These are phyloP conservation scores for Trypanosoma congolense DNA, from an alignment of 208 protist species.

Conservation along the genomic window DNA sequence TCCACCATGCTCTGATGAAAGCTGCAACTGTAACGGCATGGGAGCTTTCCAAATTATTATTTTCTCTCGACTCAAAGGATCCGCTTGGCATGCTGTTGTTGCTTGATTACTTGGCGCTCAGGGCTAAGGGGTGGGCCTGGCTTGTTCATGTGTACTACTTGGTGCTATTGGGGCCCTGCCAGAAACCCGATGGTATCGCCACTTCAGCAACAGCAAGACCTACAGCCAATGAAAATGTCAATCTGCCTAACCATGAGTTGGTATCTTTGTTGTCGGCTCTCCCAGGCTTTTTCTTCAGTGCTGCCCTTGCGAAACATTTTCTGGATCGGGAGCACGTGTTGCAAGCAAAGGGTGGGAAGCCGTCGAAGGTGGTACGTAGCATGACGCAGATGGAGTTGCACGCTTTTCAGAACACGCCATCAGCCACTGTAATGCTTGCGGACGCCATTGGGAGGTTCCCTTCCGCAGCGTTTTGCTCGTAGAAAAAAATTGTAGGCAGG, in stretches of 20 bases:
- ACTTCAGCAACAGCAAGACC: not conserved
- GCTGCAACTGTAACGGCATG: slow-evolving; percentile 70
- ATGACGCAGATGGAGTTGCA: slow-evolving; percentile 32
- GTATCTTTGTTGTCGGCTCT: slow-evolving; percentile 31
- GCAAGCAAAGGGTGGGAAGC: slow-evolving; percentile 11
- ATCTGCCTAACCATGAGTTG: slow-evolving; percentile 16
- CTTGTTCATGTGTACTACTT: slow-evolving; percentile 55
- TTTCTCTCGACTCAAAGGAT: slow-evolving; percentile 73
- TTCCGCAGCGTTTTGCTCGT: slow-evolving; percentile 47
- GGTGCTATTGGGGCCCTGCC: slow-evolving; percentile 8
- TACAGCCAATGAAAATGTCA: slow-evolving; percentile 4
- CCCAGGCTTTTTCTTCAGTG: slow-evolving; percentile 76
- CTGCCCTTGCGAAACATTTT: slow-evolving; percentile 65
- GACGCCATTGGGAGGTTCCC: slow-evolving; percentile 56
- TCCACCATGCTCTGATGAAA: slow-evolving; percentile 62
- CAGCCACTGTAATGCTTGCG: slow-evolving; percentile 40
- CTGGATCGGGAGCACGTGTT: slow-evolving; percentile 45
- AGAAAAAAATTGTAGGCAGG: slow-evolving; percentile 34
- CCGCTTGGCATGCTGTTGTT: slow-evolving; percentile 53
- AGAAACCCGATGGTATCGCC: not conserved
- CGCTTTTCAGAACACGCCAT: slow-evolving; percentile 27
- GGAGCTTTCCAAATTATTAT: slow-evolving; percentile 57
- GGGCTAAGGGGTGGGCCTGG: slow-evolving; percentile 75
- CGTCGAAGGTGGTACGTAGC: slow-evolving; percentile 51
- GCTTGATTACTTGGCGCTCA: slow-evolving; percentile 77